Base-by-base conservation (phyloP, 331 rosid genomes). In the Acacia pycnantha region DNA sequence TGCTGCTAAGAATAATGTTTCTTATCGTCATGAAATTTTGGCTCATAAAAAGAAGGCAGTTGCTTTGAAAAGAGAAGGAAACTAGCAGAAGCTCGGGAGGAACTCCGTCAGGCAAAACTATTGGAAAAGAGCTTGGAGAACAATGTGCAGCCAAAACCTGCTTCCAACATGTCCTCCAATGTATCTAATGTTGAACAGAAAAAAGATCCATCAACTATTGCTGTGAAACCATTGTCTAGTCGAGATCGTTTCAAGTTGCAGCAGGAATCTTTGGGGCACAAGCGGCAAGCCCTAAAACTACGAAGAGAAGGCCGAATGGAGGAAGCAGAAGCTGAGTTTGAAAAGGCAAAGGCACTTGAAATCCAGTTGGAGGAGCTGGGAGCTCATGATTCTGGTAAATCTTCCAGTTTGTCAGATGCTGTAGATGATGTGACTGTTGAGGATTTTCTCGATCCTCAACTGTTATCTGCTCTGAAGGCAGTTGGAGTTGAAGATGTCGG, bases 161-260 rank as follows among this genome's bases (percentile, higher is more conserved):
- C 66, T 78, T 81, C 90, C 48, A 83, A 74, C 50, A 88, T 75
- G 70, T 67, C 73, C 31, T 50, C 84, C 70, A 75, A 56, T 69
- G 79, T 82, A 40, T 70, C 89, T 80, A 77, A 86, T 47, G 67
- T 9, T 56, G 27, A 58, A 22, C 65, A 58, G 65, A 85, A 87
- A 54, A 88, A 76, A 18, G 89, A 86, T 48, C 47, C 85, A 51
- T 78, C 84, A 35, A 68, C 64, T 44, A 70, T 29, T 7, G 79
- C 78, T 41, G 87, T 80, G 46, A 93, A 93, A 77, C 88, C 92
- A 31, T 73, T 95, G 87, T 83, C 90, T 74, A 86, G 97, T 73
- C 97, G 99, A 0, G 98, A 96, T 13, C 98, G 98, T 65, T 93
- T 96, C 88, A 96, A 93, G 90, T 87, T 96, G 94, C 99, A 96